A percentile compares a stretch with the other conserved stretches of the same genome.
phyloP scores from a whole-genome alignment of 331 rosid species.

The Malus hybrid region DNA sequence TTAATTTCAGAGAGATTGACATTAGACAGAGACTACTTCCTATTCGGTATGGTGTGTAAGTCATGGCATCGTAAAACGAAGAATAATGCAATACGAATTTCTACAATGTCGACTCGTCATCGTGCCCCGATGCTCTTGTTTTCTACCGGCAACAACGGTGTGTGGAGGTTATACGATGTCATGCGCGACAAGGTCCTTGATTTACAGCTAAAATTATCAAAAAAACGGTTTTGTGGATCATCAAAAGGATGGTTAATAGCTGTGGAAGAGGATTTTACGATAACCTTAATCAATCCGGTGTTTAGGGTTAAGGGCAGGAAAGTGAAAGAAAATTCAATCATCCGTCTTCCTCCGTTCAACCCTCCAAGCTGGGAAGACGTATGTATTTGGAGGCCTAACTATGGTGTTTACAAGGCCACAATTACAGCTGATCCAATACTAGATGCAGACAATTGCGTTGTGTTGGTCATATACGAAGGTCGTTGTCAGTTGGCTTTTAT shows the following conservation, averaged over 20 bases:
- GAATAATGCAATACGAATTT: background rate
- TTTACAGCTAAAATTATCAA: background rate
- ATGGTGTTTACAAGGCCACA: background rate
- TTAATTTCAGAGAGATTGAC: background rate
- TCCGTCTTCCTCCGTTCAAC: background rate
- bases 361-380: background rate
- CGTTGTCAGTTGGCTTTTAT: background rate
- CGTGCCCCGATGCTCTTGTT: background rate
- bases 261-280: background rate
- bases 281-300: background rate
- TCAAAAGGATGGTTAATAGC: background rate
- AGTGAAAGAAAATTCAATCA: background rate
- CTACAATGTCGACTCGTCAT: background rate
- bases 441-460: background rate
- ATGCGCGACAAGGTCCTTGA: background rate
- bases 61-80: background rate
- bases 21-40: background rate
- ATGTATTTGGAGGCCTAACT: background rate
- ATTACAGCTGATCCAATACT: background rate
- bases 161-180: background rate
- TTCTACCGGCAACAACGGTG: background rate
- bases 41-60: background rate
- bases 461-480: background rate
- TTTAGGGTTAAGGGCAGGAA: background rate
- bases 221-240: background rate